Evolutionary conservation across 2,329 filamentous ascomycete genomes (phyloP).

Genomic region (Xylaria sp.): DNA sequence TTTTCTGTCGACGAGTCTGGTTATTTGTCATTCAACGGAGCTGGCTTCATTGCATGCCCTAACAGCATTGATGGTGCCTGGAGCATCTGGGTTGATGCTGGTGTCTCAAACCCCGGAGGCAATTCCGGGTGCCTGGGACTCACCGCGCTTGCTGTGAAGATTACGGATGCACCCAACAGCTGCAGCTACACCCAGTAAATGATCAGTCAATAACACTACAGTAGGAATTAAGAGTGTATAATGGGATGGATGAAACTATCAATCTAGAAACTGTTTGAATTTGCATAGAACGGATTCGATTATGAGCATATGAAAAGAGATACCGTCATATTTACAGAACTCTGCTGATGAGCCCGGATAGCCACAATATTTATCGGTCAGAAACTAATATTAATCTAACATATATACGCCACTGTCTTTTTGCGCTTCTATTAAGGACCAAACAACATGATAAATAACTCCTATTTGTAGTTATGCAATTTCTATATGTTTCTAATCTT

Average conservation of each 20-base stretch:
- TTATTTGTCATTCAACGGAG: slow-evolving; percentile 60
- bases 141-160: slow-evolving; percentile 47
- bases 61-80: slow-evolving; percentile 56
- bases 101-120: slow-evolving; percentile 51
- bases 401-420: too few relatives aligned
- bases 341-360: too few relatives aligned
- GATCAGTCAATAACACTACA: neutral
- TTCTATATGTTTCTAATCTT: too few relatives aligned
- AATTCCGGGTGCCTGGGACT: slow-evolving; percentile 55
- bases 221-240: neutral
- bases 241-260: neutral
- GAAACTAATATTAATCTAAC: too few relatives aligned
- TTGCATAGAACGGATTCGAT: neutral
- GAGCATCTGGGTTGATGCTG: slow-evolving; percentile 49
- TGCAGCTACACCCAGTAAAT: slow-evolving; percentile 51
- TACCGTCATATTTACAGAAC: neutral
- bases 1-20: slow-evolving; percentile 60
- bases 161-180: slow-evolving; percentile 48
- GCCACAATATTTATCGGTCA: too few relatives aligned
- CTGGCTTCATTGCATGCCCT: slow-evolving; percentile 65
- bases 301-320: neutral
- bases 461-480: too few relatives aligned
- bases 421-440: too few relatives aligned
- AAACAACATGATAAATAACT: too few relatives aligned
- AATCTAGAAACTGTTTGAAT: neutral